Evolutionary conservation across 1,284 basidiomycete genomes (phyloP).

Genomic region (Waitea zeae): DNA sequence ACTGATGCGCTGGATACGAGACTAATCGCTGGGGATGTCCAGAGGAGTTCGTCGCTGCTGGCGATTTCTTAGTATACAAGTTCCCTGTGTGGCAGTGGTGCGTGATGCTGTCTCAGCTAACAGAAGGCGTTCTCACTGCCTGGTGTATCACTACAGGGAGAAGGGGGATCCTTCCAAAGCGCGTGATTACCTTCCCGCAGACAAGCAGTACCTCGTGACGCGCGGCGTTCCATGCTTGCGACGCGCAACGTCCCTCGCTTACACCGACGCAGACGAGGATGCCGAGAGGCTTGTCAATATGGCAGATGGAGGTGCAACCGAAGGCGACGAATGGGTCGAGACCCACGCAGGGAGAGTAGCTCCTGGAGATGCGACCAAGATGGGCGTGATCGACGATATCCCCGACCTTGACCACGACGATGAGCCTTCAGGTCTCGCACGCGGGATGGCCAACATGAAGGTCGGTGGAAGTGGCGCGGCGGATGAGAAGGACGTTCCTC

Average conservation of each 20-base stretch:
- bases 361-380: conserved; percentile 32
- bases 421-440: conserved; percentile 14
- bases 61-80: conserved; percentile 90
- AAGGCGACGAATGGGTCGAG: conserved; percentile 76
- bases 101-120: too few relatives aligned
- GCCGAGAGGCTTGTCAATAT: conserved; percentile 77
- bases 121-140: too few relatives aligned
- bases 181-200: conserved; percentile 81
- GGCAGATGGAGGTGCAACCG: conserved; percentile 35
- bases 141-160: conserved; percentile 38
- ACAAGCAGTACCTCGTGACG: conserved; percentile 95
- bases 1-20: background rate
- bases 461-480: conserved; percentile 22
- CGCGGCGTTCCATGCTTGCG: conserved; percentile 86
- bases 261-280: conserved; percentile 90
- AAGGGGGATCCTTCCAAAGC: conserved; percentile 72
- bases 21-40: background rate
- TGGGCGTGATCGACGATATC: conserved; percentile 61
- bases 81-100: conserved; percentile 93
- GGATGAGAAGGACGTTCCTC: conserved; percentile 11
- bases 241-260: conserved; percentile 80
- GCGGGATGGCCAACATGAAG: conserved; percentile 19
- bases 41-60: conserved; percentile 95
- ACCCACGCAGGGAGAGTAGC: conserved; percentile 70
- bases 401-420: conserved; percentile 41